Percentiles rank a stretch among this genome's conserved stretches.
These are phyloP conservation scores for Rubia yunnanensis DNA, from an alignment of 257 asterid species.

Conservation along the genomic window DNA sequence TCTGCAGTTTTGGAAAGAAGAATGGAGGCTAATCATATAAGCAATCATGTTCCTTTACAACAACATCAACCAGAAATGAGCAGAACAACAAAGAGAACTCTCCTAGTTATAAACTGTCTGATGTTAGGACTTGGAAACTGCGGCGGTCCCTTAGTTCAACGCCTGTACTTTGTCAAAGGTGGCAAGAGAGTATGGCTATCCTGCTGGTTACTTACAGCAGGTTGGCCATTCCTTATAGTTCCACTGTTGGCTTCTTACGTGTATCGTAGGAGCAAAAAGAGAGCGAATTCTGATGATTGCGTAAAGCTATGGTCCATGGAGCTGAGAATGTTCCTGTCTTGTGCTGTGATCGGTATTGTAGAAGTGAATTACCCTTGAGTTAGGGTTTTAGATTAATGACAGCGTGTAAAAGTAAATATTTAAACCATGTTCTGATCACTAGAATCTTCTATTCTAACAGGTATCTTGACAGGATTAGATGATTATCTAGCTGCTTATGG, in stretches of 20 bases:
- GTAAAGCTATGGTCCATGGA: conserved; percentile 10
- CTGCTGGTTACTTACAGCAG: conserved; percentile 24
- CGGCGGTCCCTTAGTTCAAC: conserved; percentile 21
- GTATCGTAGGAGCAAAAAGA: conserved; percentile 10
- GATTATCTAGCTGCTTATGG: conserved; percentile 23
- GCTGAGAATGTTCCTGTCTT: conserved; percentile 5
- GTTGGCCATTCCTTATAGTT: conserved; percentile 16
- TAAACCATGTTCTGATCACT: too few species aligned
- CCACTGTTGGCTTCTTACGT: conserved; percentile 14
- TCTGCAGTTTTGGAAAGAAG: neutral
- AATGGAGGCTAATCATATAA: conserved; percentile 10
- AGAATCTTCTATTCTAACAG: too few species aligned
- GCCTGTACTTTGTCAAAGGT: conserved; percentile 25
- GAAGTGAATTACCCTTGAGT: too few species aligned
- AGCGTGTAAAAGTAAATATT: too few species aligned
- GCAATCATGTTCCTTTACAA: neutral
- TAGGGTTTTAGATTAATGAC: too few species aligned
- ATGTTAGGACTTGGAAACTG: conserved; percentile 26
- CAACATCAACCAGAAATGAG: conserved; percentile 2
- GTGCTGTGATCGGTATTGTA: conserved; percentile 20
- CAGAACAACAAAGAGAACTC: conserved; percentile 13
- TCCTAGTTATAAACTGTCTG: conserved; percentile 15
- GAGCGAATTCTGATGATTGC: neutral
- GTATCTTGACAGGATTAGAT: conserved; percentile 12
- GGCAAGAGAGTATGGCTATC: conserved; percentile 28